Base-by-base conservation (phyloP, 495 filamentous ascomycete genomes). In the Cryomyces minteri region DNA sequence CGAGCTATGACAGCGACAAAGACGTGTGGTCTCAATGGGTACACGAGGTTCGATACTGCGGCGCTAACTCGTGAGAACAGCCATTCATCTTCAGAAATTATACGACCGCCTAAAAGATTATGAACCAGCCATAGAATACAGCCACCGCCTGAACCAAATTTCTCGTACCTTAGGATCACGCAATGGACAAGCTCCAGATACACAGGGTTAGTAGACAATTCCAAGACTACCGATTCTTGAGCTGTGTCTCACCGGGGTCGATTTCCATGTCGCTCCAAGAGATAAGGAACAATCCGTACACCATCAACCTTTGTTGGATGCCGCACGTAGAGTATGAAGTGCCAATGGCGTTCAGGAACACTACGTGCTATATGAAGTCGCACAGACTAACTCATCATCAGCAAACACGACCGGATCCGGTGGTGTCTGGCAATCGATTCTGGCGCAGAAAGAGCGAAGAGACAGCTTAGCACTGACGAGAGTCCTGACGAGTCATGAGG, bases 91-190 rank as follows among this genome's bases (percentile, higher is more conserved):
- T 2, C 78, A 81, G 49, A 79, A 77, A 51, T 59, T 84, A 11
- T 83, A 84, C 50, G 53, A 70, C 14, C 62, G 72, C 1, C 60
- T 84, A 2, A 80, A 75, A 55, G 77, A 83, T 54, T 83, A 84
- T 56, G 67, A 72, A 12, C 81, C 79, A 0, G 60, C 71, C n/a
- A 41, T 64, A 8, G 71, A 82, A 52, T 82, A 82, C 57, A 63
- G 63, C 32, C 54, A 64, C 25, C 67, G 70, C 36, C 64, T 86
- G 1, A 56, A 63, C 18, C 69, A 68, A 40, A 53, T 80, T 43
- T 57, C 62, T 4, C 58, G 62, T 25, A 25, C 18, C 18, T 25
- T 25, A 25, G 18, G 18, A 25, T 25, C 18, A 25, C 18, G 18
- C 18, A 25, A 25, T 25, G 18, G 18, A 25, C 18, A 25, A 25